Percentiles rank a stretch among this genome's conserved stretches.
Conservation (phyloP, 805 yeast genomes). For the Kluyveromyces lactis region DNA sequence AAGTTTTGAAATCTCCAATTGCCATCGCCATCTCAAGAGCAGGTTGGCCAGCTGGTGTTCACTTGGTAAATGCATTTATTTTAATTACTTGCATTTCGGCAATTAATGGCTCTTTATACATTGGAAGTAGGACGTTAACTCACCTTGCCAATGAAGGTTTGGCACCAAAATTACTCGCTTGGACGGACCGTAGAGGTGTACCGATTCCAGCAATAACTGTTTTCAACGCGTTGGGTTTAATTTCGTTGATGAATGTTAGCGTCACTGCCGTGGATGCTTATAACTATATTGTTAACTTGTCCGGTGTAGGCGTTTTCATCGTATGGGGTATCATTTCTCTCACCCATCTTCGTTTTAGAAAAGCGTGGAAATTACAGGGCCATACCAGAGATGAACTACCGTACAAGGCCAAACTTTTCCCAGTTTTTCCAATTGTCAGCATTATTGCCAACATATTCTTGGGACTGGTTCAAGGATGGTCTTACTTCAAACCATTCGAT, state of each 20-base stretch:
- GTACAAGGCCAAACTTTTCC: slow-evolving; percentile 43
- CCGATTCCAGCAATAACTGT: slow-evolving; percentile 4
- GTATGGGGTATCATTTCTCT: slow-evolving; percentile 58
- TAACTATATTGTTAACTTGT: slow-evolving; percentile 48
- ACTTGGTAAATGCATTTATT: slow-evolving; percentile 47
- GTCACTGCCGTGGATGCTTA: slow-evolving; percentile 34
- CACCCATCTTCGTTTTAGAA: slow-evolving; percentile 50
- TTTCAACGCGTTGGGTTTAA: slow-evolving; percentile 4
- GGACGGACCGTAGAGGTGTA: slow-evolving; percentile 37
- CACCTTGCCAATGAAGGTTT: slow-evolving; percentile 41
- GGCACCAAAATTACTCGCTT: slow-evolving; percentile 38
- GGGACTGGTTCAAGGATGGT: slow-evolving; percentile 60
- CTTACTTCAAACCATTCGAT: slow-evolving; percentile 49
- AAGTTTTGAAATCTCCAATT: slow-evolving; percentile 52
- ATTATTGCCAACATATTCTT: slow-evolving; percentile 42
- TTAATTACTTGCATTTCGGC: slow-evolving; percentile 44
- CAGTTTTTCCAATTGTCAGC: slow-evolving; percentile 42
- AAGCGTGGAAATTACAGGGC: slow-evolving; percentile 37
- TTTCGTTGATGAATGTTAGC: slow-evolving; percentile 5
- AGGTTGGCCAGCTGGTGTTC: slow-evolving; percentile 45
- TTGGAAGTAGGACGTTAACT: slow-evolving; percentile 41
- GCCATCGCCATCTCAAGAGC: slow-evolving; percentile 50
- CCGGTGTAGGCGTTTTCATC: slow-evolving; percentile 60
- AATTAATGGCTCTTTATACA: slow-evolving; percentile 37
- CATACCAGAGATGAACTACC: slow-evolving; percentile 42